These are phyloP conservation scores for Kazachstania martiniae DNA, from an alignment of 805 yeast species.

Conservation along the genomic window DNA sequence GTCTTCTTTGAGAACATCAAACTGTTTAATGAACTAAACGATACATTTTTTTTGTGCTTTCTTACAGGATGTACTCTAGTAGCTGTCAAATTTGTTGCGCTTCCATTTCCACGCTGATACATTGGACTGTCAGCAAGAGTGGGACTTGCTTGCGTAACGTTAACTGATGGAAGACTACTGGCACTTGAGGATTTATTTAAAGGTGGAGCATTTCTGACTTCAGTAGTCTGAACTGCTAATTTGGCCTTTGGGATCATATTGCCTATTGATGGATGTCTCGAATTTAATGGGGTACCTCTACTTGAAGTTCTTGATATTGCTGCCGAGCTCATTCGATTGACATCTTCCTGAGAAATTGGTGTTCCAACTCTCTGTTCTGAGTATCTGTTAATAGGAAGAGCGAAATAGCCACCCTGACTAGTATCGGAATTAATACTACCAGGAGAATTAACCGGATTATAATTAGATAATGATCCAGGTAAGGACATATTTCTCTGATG, in stretches of 20 bases:
- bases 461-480: constrained; percentile 8
- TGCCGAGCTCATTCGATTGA: constrained; percentile 3
- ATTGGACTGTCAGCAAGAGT: constrained; percentile 5
- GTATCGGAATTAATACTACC: constrained; percentile 17
- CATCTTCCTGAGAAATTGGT: constrained; percentile 9
- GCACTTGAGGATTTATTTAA: constrained; percentile 9
- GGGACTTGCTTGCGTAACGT: background rate
- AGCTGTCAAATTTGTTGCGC: constrained; percentile 15
- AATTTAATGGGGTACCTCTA: constrained; percentile 5
- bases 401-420: constrained; percentile 28
- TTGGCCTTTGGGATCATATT: constrained; percentile 2
- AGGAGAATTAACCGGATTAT: constrained; percentile 14
- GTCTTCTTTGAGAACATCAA: constrained; percentile 26
- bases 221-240: background rate
- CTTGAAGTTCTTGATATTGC: constrained; percentile 12
- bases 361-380: constrained; percentile 8
- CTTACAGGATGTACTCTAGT: constrained; percentile 21
- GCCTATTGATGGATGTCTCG: constrained; percentile 2
- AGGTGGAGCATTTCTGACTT: background rate
- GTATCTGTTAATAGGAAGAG: constrained; percentile 22
- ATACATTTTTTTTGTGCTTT: constrained; percentile 27
- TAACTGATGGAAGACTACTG: constrained; percentile 8
- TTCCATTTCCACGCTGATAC: constrained; percentile 16
- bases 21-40: constrained; percentile 27
- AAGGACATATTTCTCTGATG: constrained; percentile 17